Evolutionary conservation across 1,139 yeast species (phyloP), one percentile per base, ranked within the genome.

Genomic region (Scheffersomyces cryptocercus): DNA sequence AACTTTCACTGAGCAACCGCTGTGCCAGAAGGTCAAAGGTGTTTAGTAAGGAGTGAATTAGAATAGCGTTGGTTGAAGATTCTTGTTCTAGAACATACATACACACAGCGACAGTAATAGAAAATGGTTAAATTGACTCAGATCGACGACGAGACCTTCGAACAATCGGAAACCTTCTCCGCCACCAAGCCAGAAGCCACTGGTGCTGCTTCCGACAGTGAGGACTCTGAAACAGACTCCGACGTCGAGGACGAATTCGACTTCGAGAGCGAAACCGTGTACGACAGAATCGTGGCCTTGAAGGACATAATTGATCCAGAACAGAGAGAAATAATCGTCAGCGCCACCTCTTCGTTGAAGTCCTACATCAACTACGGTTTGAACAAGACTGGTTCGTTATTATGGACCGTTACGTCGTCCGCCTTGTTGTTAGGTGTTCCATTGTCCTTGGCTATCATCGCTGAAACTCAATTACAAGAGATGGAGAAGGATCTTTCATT

Each of bases 401-500:
- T 91, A 52, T 95, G 98, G 98, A 77, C 85, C 47, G 57, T 89
- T 49, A 84, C 97, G 30, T 85, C 98, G 14, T 81, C 95, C 42
- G 84, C 89, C 34, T 73, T 95, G 59, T 79, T 93, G 53, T 75
- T 93, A 59, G 98, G 97, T 62, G 96, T 90, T 44, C 99, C 99
- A 50, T 77, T 89, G 56, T 85, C 97, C 6, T 76, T 93, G 61
- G 88, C 97, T 42, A 87, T 91, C 55, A 78, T 91, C 59, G 84
- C 91, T 50, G 99, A 91, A 74, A 93, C 90, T 61, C 97, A 91
- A 73, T 79, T 91, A 64, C 84, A 84, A 65, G 97, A 91, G 71
- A 81, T 89, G 86, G 97, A 91, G 74, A 88, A 88, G 75, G 95
- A 89, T 64, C 84, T 90, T 79, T 83, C 86, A 56, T 77, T 89